Percentiles rank a stretch among this genome's conserved stretches.
Evolutionary conservation across 192 early-diverging fungal species (phyloP).

Genomic region (Chytriomyces confervae): DNA sequence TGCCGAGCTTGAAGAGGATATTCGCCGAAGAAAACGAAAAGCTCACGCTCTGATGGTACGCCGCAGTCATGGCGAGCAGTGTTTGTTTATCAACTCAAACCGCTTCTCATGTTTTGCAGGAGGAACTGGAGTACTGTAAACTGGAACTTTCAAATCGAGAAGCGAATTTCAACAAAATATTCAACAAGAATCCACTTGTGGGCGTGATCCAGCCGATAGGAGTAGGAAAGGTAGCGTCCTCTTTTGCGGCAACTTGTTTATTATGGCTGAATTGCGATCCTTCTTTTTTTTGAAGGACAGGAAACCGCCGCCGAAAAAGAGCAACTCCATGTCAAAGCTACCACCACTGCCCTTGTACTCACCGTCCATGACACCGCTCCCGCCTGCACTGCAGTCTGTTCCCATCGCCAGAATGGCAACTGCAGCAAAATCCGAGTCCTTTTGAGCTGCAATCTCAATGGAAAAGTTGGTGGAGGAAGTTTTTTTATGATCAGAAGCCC

Average conservation of each 20-base stretch:
- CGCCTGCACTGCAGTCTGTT: conserved; percentile 13
- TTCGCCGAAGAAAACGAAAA: conserved; percentile 44
- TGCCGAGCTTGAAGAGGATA: conserved; percentile 52
- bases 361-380: conserved; percentile 32
- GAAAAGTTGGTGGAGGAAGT: too few species aligned
- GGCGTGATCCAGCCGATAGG: conserved; percentile 53
- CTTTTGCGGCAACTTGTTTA: too few species aligned
- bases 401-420: neutral
- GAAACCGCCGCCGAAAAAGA: conserved; percentile 12
- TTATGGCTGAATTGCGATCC: too few species aligned
- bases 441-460: too few species aligned
- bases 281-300: conserved; percentile 31
- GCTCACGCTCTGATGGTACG: conserved; percentile 49
- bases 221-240: neutral
- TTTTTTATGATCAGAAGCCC: too few species aligned
- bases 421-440: neutral
- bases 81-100: conserved; percentile 17
- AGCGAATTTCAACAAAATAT: conserved; percentile 67
- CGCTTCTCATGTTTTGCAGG: conserved; percentile 40
- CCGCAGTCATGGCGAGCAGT: too few species aligned
- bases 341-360: conserved; percentile 27
- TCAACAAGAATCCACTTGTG: conserved; percentile 62
- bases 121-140: conserved; percentile 61
- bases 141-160: conserved; percentile 66
- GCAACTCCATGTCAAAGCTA: conserved; percentile 27